A percentile compares a stretch with the other conserved stretches of the same genome.
Conservation (phyloP, 2,329 filamentous ascomycete genomes). For the Chaetomiaceae sp. region DNA sequence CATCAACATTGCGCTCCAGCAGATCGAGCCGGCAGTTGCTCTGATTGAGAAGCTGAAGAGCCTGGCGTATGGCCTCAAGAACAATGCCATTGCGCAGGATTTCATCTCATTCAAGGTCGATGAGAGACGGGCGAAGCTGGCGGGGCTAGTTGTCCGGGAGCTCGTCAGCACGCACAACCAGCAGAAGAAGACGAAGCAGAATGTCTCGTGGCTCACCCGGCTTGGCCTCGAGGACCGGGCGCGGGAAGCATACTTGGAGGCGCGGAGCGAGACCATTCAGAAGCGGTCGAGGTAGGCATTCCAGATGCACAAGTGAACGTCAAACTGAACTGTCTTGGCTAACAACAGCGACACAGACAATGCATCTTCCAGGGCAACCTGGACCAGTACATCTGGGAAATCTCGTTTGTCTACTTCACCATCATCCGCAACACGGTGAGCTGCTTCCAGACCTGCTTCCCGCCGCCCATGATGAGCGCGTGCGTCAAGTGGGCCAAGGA, state of each 20-base stretch:
- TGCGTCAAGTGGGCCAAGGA: slow-evolving; percentile 99
- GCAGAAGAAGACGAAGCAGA: slow-evolving; percentile 69
- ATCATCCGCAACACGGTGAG: slow-evolving; percentile 89
- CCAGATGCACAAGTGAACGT: neutral
- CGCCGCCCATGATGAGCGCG: slow-evolving; percentile 80
- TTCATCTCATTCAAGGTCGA: slow-evolving; percentile 90
- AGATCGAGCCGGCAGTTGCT: slow-evolving; percentile 77
- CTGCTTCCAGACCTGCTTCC: slow-evolving; percentile 84
- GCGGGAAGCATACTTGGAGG: slow-evolving; percentile 77
- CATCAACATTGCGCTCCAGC: slow-evolving; percentile 88
- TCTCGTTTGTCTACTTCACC: slow-evolving; percentile 93
- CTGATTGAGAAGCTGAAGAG: slow-evolving; percentile 80
- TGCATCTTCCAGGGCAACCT: slow-evolving; percentile 94
- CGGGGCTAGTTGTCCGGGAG: slow-evolving; percentile 69
- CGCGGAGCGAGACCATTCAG: slow-evolving; percentile 71
- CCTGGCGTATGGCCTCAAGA: slow-evolving; percentile 74
- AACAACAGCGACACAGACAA: slow-evolving; percentile 52
- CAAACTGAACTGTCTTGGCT: neutral
- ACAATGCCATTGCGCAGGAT: slow-evolving; percentile 81
- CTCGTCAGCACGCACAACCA: slow-evolving; percentile 74
- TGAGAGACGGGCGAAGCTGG: slow-evolving; percentile 73
- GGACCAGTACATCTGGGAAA: slow-evolving; percentile 87
- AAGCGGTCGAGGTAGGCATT: slow-evolving; percentile 69
- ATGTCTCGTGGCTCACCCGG: slow-evolving; percentile 77
- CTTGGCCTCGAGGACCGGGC: slow-evolving; percentile 89